A percentile compares a stretch with the other conserved stretches of the same genome.
Conservation (phyloP, 345 rosid species). For the Tarenaya hassleriana region DNA sequence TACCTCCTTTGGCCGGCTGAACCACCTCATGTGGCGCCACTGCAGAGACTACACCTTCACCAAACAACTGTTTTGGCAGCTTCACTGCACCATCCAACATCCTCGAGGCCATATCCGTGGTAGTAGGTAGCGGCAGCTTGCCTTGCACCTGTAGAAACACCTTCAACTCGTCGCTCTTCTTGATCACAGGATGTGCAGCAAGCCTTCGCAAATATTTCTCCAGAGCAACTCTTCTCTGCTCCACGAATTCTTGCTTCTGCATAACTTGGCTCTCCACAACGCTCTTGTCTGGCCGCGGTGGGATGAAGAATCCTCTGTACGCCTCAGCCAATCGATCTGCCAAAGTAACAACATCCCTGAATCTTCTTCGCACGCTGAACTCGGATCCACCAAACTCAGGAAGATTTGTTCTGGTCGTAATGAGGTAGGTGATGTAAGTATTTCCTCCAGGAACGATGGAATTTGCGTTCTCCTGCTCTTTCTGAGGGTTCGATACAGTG, state of each 20-base stretch:
- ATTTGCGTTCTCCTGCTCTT: slow-evolving; percentile 70
- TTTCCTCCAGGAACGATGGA: slow-evolving; percentile 79
- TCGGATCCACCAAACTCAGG: slow-evolving; percentile 57
- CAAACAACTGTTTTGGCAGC: slow-evolving; percentile 79
- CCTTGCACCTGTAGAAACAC: slow-evolving; percentile 78
- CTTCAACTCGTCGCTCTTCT: slow-evolving; percentile 76
- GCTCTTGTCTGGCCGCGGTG: slow-evolving; percentile 89
- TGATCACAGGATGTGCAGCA: slow-evolving; percentile 62
- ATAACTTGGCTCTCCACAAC: slow-evolving; percentile 94
- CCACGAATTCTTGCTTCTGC: slow-evolving; percentile 96
- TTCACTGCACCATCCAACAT: slow-evolving; percentile 92
- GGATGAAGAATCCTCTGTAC: slow-evolving; percentile 75
- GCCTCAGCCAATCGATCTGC: slow-evolving; percentile 80
- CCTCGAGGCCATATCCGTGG: slow-evolving; percentile 81
- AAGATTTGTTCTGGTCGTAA: slow-evolving; percentile 78
- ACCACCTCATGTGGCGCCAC: slow-evolving; percentile 69
- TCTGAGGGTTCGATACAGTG: slow-evolving; percentile 81
- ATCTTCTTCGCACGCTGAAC: slow-evolving; percentile 73
- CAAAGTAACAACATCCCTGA: slow-evolving; percentile 72
- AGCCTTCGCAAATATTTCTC: slow-evolving; percentile 82
- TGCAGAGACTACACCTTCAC: slow-evolving; percentile 43
- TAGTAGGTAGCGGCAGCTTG: slow-evolving; percentile 53
- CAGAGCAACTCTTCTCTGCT: slow-evolving; percentile 81
- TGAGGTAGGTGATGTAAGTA: slow-evolving; percentile 59
- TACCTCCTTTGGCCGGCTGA: slow-evolving; percentile 87